Percentiles rank a stretch among this genome's conserved stretches.
These are phyloP conservation scores for Aspergillus sp. DNA, from an alignment of 2,329 filamentous ascomycete genomes.

Conservation along the genomic window DNA sequence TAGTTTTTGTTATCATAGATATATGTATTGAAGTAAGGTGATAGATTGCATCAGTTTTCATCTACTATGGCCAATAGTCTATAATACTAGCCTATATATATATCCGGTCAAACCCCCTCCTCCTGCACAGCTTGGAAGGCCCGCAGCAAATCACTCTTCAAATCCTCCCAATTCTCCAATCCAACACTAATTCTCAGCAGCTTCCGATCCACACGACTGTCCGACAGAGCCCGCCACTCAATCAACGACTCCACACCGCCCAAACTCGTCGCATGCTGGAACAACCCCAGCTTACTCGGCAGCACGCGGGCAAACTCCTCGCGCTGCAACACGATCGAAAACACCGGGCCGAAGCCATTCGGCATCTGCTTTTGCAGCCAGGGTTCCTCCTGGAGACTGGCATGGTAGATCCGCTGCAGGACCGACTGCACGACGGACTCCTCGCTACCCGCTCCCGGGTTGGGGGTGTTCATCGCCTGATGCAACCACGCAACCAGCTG, in stretches of 20 bases:
- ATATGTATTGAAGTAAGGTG: no score
- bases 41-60: neutral
- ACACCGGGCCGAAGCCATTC: slow-evolving; percentile 83
- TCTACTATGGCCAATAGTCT: neutral
- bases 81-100: neutral
- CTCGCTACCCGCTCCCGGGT: slow-evolving; percentile 40
- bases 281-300: slow-evolving; percentile 75
- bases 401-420: slow-evolving; percentile 68
- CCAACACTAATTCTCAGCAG: slow-evolving; percentile 81
- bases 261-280: slow-evolving; percentile 91
- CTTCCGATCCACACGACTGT: slow-evolving; percentile 67
- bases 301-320: slow-evolving; percentile 62
- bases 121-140: slow-evolving; percentile 52
- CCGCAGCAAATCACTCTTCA: slow-evolving; percentile 70
- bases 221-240: slow-evolving; percentile 91
- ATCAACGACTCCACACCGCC: slow-evolving; percentile 94
- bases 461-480: slow-evolving; percentile 41
- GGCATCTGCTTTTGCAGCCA: slow-evolving; percentile 92
- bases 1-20: no score
- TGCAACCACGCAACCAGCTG: slow-evolving; percentile 71
- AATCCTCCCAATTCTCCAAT: slow-evolving; percentile 79
- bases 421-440: slow-evolving; percentile 50
- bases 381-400: slow-evolving; percentile 70
- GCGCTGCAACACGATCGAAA: slow-evolving; percentile 66
- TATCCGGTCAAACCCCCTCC: neutral